Base-by-base conservation (phyloP, 495 filamentous ascomycete genomes). In the Penicillium taxi region DNA sequence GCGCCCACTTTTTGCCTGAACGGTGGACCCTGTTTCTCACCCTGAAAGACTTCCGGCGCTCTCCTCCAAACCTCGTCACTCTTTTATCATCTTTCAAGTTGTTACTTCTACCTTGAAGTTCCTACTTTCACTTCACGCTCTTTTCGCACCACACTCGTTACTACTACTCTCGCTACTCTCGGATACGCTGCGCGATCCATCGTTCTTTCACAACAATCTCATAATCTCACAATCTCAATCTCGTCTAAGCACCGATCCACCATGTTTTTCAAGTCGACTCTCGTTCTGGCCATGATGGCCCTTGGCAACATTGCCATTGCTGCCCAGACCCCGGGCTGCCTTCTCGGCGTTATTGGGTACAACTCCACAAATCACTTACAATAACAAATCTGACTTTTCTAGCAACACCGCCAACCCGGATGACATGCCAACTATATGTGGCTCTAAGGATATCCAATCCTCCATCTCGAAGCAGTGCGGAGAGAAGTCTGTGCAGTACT, bases 181-280 rank as follows among this genome's bases (percentile, higher is more conserved):
- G 23, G 32, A 56, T 34, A 53, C 48, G 49, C 52, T 54, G 47
- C 40, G 47, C 53, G 53, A 56, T 54, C 40, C 30, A 29, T 45
- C 30, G 3, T 32, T 32, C 44, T n/a, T n/a, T n/a, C n/a, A n/a
- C n/a, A n/a, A n/a, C n/a, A n/a, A n/a, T n/a, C n/a, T n/a, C n/a
- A n/a, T n/a, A n/a, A n/a, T n/a, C n/a, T n/a, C n/a, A n/a, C n/a
- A n/a, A n/a, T n/a, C n/a, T n/a, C n/a, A n/a, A n/a, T n/a, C n/a
- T n/a, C n/a, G n/a, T n/a, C n/a, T n/a, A n/a, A n/a, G n/a, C n/a
- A n/a, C n/a, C n/a, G n/a, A n/a, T 29, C 35, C 52, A 58, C 14
- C 27, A 67, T 67, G 63, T 32, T 63, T 34, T 61, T 64, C 53
- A 45, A 64, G 41, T 58, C 54, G 17, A 47, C 58, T 41, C 13